Percentiles rank a stretch among this genome's conserved stretches.
phyloP scores from a whole-genome alignment of 2,329 filamentous ascomycete species.

The Ceratocystis harringtonii region DNA sequence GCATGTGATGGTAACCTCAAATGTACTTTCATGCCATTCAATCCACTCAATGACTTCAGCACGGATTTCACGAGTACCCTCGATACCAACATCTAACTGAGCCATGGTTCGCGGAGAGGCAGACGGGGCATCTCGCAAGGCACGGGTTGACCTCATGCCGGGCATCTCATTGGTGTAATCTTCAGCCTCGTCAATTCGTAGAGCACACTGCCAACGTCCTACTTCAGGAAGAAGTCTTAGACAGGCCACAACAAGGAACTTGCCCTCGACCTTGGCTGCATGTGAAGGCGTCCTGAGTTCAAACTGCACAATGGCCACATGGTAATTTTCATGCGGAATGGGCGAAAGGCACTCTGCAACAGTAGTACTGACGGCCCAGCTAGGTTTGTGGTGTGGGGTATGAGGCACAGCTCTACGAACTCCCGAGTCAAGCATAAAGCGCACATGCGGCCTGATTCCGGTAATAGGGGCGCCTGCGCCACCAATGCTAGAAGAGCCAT shows the following conservation, averaged over 20 bases:
- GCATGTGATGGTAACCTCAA: constrained; percentile 14
- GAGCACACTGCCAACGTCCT: constrained; percentile 15
- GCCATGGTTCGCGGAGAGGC: constrained; percentile 10
- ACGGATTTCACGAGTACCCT: constrained; percentile 14
- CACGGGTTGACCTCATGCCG: neutral
- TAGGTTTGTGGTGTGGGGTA: constrained; percentile 11
- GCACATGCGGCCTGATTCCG: constrained; percentile 8
- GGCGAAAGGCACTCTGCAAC: constrained; percentile 12
- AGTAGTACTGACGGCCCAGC: constrained; percentile 9
- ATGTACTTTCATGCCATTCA: constrained; percentile 15
- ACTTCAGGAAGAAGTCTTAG: constrained; percentile 7
- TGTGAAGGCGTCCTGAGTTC: constrained; percentile 14
- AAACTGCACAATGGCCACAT: constrained; percentile 14
- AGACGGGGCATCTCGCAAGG: neutral
- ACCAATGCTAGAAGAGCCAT: neutral
- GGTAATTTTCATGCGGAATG: constrained; percentile 15
- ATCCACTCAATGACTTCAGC: constrained; percentile 16
- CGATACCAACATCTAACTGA: constrained; percentile 14
- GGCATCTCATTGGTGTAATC: constrained; percentile 17
- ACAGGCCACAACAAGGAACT: constrained; percentile 16
- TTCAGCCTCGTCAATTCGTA: constrained; percentile 14
- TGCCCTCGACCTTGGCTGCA: constrained; percentile 13
- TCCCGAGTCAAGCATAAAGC: constrained; percentile 10
- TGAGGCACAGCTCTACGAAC: constrained; percentile 11
- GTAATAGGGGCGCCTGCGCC: neutral